A percentile compares a stretch with the other conserved stretches of the same genome.
Evolutionary conservation across 495 filamentous ascomycete species (phyloP).

Genomic region (Penicillium malachiteum): DNA sequence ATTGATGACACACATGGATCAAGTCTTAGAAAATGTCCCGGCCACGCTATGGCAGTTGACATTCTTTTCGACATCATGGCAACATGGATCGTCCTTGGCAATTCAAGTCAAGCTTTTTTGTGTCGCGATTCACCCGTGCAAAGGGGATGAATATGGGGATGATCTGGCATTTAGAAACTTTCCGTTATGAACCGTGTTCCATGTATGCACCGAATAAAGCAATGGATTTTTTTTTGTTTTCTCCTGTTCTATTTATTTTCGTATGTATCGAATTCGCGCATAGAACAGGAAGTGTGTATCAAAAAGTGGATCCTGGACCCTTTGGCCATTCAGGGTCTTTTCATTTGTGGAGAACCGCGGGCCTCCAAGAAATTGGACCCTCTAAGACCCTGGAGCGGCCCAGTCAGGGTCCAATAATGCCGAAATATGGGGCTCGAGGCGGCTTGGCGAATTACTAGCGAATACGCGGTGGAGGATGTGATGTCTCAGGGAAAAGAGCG

Average conservation of each 20-base stretch:
- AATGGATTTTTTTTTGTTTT: neutral
- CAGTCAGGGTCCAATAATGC: neutral
- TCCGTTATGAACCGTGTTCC: neutral
- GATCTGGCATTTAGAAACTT: neutral
- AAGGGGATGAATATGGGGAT: neutral
- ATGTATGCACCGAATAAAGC: neutral
- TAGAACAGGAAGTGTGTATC: neutral
- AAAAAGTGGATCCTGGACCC: neutral
- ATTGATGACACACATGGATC: neutral
- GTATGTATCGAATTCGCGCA: neutral
- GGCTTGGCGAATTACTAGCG: slow-evolving; percentile 3
- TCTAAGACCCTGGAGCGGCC: neutral
- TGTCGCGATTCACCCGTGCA: neutral
- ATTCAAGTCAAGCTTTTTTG: neutral
- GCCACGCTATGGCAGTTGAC: neutral
- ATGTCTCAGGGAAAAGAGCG: slow-evolving; percentile 3
- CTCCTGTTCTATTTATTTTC: neutral
- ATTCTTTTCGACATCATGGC: neutral
- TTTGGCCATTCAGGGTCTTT: slow-evolving; percentile 1
- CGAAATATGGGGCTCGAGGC: neutral
- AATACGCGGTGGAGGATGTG: slow-evolving; percentile 6
- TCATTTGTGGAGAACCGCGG: neutral
- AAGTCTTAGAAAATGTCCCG: neutral
- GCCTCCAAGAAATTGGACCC: neutral
- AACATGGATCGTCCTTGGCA: neutral